These are phyloP conservation scores for Crithidia expoeki DNA, from an alignment of 208 protist genomes.

Conservation along the genomic window DNA sequence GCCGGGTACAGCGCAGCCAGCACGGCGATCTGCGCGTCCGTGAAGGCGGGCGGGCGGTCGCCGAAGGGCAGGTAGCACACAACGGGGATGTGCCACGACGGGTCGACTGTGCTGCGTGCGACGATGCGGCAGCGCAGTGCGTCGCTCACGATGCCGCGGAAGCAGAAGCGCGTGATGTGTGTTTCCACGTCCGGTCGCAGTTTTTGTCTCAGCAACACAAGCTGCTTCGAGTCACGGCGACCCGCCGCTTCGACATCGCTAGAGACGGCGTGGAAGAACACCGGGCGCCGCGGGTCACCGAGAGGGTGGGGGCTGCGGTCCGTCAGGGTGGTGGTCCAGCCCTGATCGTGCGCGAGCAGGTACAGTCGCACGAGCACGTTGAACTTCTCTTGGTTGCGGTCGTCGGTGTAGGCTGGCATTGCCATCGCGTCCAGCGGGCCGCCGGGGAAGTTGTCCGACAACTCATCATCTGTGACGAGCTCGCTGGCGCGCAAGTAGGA, in stretches of 20 bases:
- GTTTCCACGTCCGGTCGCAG: constrained; percentile 22
- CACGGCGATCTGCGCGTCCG: constrained; percentile 19
- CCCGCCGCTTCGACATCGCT: constrained; percentile 9
- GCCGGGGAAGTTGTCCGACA: constrained; percentile 8
- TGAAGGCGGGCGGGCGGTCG: constrained; percentile 15
- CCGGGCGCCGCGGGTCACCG: constrained; percentile 1
- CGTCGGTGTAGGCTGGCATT: constrained; percentile 21
- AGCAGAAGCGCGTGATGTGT: constrained; percentile 18
- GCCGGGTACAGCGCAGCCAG: constrained; percentile 23
- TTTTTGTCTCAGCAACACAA: constrained; percentile 13
- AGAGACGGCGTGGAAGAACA: constrained; percentile 11
- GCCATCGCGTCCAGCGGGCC: constrained; percentile 1
- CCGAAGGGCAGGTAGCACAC: constrained; percentile 30
- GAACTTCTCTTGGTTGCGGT: constrained; percentile 29
- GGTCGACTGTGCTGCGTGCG: neutral
- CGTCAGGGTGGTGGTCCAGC: constrained; percentile 20
- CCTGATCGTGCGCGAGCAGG: constrained; percentile 27
- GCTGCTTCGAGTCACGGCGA: neutral
- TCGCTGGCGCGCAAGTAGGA: constrained; percentile 19
- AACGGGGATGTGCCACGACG: neutral
- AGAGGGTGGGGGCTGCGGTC: constrained; percentile 18
- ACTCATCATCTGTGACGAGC: constrained; percentile 24
- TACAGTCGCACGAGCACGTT: constrained; percentile 30
- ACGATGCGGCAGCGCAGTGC: constrained; percentile 11
- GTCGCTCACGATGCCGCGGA: constrained; percentile 24